Evolutionary conservation across 495 filamentous ascomycete species (phyloP), one percentile per base, ranked within the genome.

Genomic region (Halenospora varia): DNA sequence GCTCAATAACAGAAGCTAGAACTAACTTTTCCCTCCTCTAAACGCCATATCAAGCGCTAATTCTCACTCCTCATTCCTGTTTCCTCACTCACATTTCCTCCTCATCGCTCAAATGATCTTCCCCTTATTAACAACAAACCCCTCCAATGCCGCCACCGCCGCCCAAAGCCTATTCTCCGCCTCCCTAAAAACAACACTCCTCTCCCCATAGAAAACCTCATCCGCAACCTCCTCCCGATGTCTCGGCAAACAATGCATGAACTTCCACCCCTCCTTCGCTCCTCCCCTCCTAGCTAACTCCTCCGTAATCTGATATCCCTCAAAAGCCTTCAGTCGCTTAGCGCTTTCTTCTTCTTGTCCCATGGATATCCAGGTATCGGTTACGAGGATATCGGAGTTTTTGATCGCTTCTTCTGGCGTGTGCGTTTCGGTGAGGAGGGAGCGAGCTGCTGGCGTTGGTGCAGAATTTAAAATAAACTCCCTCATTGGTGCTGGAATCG

Each of bases 231-330:
- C 94, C 73, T 98, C 93, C 0, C 79, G 82, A 63, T 98, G 92
- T 51, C 94, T 81, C n/a, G 94, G 94, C 51, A 98, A 71, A 68
- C 94, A 98, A 78, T 98, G 94, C 94, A 98, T 97, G 67, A 97
- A 98, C 73, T 89, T 91, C 94, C 94, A 98, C 57, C 79, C 77
- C 26, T 87, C 78, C 68, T 95, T 95, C 11, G 94, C 94, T 25
- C 90, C 90, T 41, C 93, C 94, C 45, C 84, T 79, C 73, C 86
- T 77, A 1, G 90, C 94, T 35, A 98, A 73, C 48, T 89, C 87
- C 11, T 82, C 73, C 2, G 91, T 96, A 62, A 98, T 86, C 69
- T 96, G 93, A 71, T 90, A 98, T 26, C 93, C 92, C 25, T 80
- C 77, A 66, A 98, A 98, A 24, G 84, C 89, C 72, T 85, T 82